Evolutionary conservation across 73 alveolate genomes (phyloP).

Genomic region (Stentor coeruleus): DNA sequence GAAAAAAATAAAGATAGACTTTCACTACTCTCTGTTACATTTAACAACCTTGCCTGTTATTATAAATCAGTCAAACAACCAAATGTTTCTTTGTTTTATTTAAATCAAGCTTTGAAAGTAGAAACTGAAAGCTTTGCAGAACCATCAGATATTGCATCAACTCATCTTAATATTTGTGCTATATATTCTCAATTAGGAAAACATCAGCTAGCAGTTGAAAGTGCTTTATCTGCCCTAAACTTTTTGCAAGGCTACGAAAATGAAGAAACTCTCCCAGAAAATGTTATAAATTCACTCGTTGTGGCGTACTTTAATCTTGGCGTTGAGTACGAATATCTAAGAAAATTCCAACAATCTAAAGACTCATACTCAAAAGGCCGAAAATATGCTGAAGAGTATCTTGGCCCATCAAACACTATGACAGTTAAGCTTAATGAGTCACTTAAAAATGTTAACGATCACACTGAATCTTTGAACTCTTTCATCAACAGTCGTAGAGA

Average conservation of each 20-base stretch:
- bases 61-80: constrained; percentile 35
- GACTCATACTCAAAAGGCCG: not conserved
- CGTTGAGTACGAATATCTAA: not conserved
- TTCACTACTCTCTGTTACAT: constrained; percentile 77
- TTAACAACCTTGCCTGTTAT: constrained; percentile 80
- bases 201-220: not conserved
- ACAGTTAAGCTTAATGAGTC: not conserved
- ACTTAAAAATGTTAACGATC: not conserved
- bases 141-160: not conserved
- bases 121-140: not conserved
- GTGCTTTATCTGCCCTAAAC: not conserved
- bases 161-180: not conserved
- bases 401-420: not conserved
- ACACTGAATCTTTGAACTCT: not conserved
- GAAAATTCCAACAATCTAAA: not conserved
- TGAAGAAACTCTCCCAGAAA: not conserved
- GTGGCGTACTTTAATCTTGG: not conserved
- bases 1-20: no score
- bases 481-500: not conserved
- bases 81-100: not conserved
- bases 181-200: not conserved
- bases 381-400: not conserved
- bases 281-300: not conserved
- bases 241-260: not conserved
- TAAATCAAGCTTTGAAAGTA: not conserved